Percentiles rank a stretch among this genome's conserved stretches.
Conservation (phyloP, 148 eudicot genomes). For the Oxyria digyna region DNA sequence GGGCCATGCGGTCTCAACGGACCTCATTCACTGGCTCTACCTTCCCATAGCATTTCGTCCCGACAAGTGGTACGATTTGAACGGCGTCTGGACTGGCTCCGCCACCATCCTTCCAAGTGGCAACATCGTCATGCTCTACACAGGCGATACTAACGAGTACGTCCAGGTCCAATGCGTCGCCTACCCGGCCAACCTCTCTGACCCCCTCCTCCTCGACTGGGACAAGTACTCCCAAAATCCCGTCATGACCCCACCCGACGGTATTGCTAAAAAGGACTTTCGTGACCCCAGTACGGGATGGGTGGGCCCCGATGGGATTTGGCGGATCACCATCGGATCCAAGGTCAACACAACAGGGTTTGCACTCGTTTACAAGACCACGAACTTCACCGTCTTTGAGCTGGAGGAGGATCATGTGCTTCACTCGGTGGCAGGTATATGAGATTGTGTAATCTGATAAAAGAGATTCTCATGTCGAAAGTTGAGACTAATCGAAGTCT, state of each 20-base stretch:
- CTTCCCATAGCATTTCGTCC: conserved; percentile 62
- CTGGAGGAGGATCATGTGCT: conserved; percentile 37
- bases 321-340: conserved; percentile 72
- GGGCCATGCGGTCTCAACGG: conserved; percentile 86
- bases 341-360: conserved; percentile 60
- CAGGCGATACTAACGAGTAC: conserved; percentile 44
- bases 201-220: conserved; percentile 79
- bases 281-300: conserved; percentile 86
- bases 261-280: conserved; percentile 48
- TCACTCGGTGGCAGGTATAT: conserved; percentile 60
- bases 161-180: conserved; percentile 89
- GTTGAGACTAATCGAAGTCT: too few relatives aligned
- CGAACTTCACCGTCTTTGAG: conserved; percentile 41
- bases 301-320: conserved; percentile 52
- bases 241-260: conserved; percentile 64
- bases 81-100: conserved; percentile 95
- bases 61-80: conserved; percentile 61
- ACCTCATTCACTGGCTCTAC: conserved; percentile 77
- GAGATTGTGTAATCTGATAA: too few relatives aligned
- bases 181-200: conserved; percentile 77
- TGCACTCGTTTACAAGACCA: conserved; percentile 48
- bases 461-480: too few relatives aligned
- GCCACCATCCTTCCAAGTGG: conserved; percentile 76
- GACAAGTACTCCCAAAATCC: conserved; percentile 71
- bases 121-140: conserved; percentile 61